Base-by-base conservation (phyloP, 306 rosid genomes). In the Trifolium subterraneum region DNA sequence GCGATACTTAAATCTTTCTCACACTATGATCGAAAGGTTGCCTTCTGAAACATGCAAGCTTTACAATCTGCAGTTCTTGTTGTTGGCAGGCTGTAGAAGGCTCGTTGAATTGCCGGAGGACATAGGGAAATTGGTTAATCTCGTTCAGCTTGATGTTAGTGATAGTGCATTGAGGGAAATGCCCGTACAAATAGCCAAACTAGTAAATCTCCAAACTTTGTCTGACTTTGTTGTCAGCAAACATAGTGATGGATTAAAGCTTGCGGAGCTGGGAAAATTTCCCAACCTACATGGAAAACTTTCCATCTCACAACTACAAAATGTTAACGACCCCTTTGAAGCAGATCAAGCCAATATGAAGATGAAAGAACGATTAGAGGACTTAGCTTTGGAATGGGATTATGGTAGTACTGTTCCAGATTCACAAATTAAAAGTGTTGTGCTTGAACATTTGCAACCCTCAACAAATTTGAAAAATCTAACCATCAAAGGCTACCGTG, bases 21-120 rank as follows among this genome's bases (percentile, higher is more conserved):
- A 1, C 20, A 67, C 72, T 45, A 16, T 0, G 36, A 67, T 67
- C 47, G 14, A 41, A 22, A 66, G 23, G 11, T 44, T 66, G 71
- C 71, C 71, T 66, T 42, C 56, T 66, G 56, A 20, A 44, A 68
- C 41, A 47, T 68, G 72, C 72, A 47, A 47, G 3, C 41, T 68
- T 25, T 27, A 45, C 36, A 82, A 76, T 54, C 29, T 85, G 16
- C 82, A 82, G 15, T 76, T 80, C 0, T 36, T 83, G 27, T 35
- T 72, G 11, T 25, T 84, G 42, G 39, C 36, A 2, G 0, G 3
- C 1, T 84, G 84, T 59, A 2, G 0, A 3, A 3, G 1, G 7
- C 74, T 69, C 13, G 5, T 13, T 23, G 54, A 23, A 55, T 60
- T 59, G 52, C 77, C 77, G 0, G 25, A 1, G 14, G 59, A 69